Evolutionary conservation across 176 grass and related monocot genomes (phyloP).

Genomic region (Oryza officinalis): DNA sequence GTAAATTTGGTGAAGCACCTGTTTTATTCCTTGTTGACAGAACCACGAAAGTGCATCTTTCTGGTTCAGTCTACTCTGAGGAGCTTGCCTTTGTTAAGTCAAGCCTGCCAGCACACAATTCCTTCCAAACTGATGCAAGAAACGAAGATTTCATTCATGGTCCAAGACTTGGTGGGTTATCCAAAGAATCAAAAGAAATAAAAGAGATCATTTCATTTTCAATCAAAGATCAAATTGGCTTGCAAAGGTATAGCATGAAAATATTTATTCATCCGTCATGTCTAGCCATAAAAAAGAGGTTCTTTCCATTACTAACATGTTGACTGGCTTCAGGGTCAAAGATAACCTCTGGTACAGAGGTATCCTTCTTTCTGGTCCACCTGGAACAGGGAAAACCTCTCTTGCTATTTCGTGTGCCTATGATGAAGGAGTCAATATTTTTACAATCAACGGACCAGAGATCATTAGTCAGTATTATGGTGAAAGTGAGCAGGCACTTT

Average conservation of each 20-base stretch:
- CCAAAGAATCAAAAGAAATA: slow-evolving; percentile 64
- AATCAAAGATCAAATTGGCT: slow-evolving; percentile 43
- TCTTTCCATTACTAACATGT: slow-evolving; percentile 15
- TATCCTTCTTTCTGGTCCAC: slow-evolving; percentile 83
- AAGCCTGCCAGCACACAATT: slow-evolving; percentile 22
- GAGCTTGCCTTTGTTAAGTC: slow-evolving; percentile 31
- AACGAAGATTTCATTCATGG: slow-evolving; percentile 23
- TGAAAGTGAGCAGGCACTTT: slow-evolving; percentile 78
- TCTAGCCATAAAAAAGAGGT: neutral
- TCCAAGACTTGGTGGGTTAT: slow-evolving; percentile 71
- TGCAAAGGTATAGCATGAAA: slow-evolving; percentile 48
- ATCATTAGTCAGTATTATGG: slow-evolving; percentile 87
- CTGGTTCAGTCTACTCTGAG: slow-evolving; percentile 38
- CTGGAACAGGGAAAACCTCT: slow-evolving; percentile 97
- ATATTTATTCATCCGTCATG: neutral
- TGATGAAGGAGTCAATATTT: slow-evolving; percentile 61
- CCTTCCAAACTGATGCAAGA: neutral
- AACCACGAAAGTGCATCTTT: slow-evolving; percentile 68
- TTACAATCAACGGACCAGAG: slow-evolving; percentile 85
- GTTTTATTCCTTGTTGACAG: slow-evolving; percentile 44
- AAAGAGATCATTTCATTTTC: slow-evolving; percentile 78
- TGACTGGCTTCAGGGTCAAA: slow-evolving; percentile 70
- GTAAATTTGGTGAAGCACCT: slow-evolving; percentile 10
- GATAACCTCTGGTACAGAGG: slow-evolving; percentile 84
- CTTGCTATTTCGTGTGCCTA: slow-evolving; percentile 74